Base-by-base conservation (phyloP, 129 eudicot species). In the Rutidosis leptorrhynchoides region DNA sequence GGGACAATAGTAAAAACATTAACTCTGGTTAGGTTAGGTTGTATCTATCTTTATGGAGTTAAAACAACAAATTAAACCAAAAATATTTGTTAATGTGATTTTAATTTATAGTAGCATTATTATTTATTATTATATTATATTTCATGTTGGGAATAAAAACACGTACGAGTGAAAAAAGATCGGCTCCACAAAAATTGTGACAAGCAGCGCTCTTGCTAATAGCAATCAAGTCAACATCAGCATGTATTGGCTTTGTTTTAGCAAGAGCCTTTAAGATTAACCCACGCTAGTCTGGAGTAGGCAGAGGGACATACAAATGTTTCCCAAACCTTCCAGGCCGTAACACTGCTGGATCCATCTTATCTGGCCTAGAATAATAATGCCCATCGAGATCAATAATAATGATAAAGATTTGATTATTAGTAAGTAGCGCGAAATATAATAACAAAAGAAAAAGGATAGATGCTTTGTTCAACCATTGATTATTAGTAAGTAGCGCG, bases 271-370 rank as follows among this genome's bases (percentile, higher is more conserved):
- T 83, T 49, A 93, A 72, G 60, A 93, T 93, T 77, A 82, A 64
- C n/a, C 84, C 96, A 29, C 99, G 90, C 66, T 88, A 95, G 24
- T 88, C 96, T 65, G 82, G 74, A 70, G 62, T 84, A 16, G 99
- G 96, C 19, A 93, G 72, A 74, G 96, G 90, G 19, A 93, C 92
- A 56, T 78, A 93, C 22, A 92, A 8, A 22, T 68, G 95, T 76
- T 84, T 86, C 46, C 92, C 99, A 25, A 93, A 80, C 28, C 99
- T 80, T 80, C 96, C 95, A 0, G 95, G 95, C 40, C 98, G 83
- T 73, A 93, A 80, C 42, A 92, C n/a, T 37, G 97, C 97, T 29
- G 14, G 74, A 62, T 89, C 97, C 79, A 86, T 83, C 67, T 74
- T 80, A 58, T 90, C 95, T 29, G 90, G 90, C 71, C 97, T 90